Evolutionary conservation across 805 yeast genomes (phyloP).

Genomic region (Soucietia sequanensis): DNA sequence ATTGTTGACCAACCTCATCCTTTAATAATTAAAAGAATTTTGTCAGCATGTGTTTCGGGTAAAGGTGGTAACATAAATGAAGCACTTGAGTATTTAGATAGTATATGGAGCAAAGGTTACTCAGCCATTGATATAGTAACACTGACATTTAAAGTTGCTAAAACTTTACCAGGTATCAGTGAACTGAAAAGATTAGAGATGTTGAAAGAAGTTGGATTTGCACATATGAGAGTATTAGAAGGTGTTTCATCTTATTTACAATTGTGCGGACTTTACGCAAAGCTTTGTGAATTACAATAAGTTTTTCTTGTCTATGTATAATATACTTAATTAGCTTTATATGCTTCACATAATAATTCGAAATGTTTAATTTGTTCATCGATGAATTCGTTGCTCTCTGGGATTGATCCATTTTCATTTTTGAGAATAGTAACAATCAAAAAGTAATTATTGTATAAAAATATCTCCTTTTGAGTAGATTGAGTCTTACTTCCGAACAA

Average conservation of each 20-base stretch:
- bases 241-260: constrained; percentile 90
- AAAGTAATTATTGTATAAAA: constrained; percentile 71
- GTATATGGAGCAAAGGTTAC: constrained; percentile 87
- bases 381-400: constrained; percentile 19
- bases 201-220: constrained; percentile 82
- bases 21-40: constrained; percentile 64
- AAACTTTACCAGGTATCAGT: constrained; percentile 63
- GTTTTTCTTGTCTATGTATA: constrained; percentile 2
- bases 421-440: constrained; percentile 56
- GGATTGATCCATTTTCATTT: constrained; percentile 30
- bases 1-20: constrained; percentile 98
- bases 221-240: constrained; percentile 89
- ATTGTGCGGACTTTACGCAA: constrained; percentile 77
- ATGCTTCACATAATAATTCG: constrained; percentile 39
- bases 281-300: constrained; percentile 33
- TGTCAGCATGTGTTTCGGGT: constrained; percentile 42
- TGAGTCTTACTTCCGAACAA: constrained; percentile 33
- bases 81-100: constrained; percentile 61
- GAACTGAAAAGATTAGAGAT: constrained; percentile 73
- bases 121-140: constrained; percentile 91
- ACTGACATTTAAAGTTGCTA: constrained; percentile 85
- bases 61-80: constrained; percentile 50
- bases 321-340: constrained; percentile 14
- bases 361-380: constrained; percentile 40
- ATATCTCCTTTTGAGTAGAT: constrained; percentile 57